These are phyloP conservation scores for Alopecurus myosuroides DNA, from an alignment of 176 grass and related monocot genomes.

Conservation along the genomic window DNA sequence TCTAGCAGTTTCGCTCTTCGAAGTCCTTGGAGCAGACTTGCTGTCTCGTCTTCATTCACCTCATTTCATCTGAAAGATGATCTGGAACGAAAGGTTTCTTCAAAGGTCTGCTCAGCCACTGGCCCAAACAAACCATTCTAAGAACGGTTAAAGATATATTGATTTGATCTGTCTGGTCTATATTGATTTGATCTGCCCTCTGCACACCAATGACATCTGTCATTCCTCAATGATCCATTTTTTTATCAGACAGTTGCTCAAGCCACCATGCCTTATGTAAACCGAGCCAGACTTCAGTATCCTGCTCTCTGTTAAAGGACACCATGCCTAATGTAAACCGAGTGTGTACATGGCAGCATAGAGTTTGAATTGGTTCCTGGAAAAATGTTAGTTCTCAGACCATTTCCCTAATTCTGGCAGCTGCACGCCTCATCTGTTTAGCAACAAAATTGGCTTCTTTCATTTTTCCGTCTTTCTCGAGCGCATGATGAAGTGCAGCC, in stretches of 20 bases:
- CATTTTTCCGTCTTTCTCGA: conserved; percentile 44
- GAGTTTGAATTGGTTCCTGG: not conserved
- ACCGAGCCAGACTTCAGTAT: not conserved
- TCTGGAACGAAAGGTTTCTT: too few species aligned
- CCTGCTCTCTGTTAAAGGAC: not conserved
- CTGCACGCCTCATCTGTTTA: conserved; percentile 62
- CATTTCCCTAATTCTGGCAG: conserved; percentile 29
- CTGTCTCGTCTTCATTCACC: not conserved
- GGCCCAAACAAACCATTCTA: not conserved
- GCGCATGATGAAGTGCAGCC: conserved; percentile 50
- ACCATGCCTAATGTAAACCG: not conserved
- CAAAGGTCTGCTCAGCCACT: not conserved
- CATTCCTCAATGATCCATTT: not conserved
- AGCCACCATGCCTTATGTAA: not conserved
- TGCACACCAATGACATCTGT: not conserved
- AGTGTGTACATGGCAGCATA: not conserved
- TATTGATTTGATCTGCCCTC: not conserved
- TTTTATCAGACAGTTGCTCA: not conserved
- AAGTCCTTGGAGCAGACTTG: not conserved
- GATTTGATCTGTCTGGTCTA: not conserved
- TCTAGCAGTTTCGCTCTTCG: not conserved
- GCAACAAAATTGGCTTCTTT: conserved; percentile 64
- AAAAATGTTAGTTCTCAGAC: not conserved
- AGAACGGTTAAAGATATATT: not conserved
- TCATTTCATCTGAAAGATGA: not conserved